These are phyloP conservation scores for Magnusiomyces clavatus DNA, from an alignment of 1,139 yeast genomes.

Conservation along the genomic window DNA sequence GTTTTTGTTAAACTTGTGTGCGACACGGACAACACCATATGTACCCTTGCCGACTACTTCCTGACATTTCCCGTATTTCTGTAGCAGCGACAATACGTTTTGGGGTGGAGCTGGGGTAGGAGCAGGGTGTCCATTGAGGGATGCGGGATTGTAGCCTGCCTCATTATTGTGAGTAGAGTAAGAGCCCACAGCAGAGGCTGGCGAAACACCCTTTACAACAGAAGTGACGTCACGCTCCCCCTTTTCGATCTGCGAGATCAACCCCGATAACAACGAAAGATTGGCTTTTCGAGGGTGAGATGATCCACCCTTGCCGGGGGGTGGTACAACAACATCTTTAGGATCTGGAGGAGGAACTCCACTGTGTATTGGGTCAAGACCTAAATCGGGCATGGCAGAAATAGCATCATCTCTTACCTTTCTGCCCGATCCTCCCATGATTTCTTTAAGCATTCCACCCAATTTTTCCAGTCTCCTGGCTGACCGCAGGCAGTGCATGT, in stretches of 20 bases:
- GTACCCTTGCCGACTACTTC: conserved; percentile 81
- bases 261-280: conserved; percentile 76
- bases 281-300: neutral
- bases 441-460: conserved; percentile 77
- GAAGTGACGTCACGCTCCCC: conserved; percentile 15
- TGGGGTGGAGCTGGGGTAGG: conserved; percentile 27
- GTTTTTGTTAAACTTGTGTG: conserved; percentile 45
- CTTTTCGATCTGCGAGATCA: conserved; percentile 58
- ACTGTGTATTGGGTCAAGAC: conserved; percentile 4
- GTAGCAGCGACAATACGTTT: conserved; percentile 37
- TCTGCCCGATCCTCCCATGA: conserved; percentile 58
- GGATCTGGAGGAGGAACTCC: neutral
- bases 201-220: conserved; percentile 7
- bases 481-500: conserved; percentile 69
- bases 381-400: conserved; percentile 67
- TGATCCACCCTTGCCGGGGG: conserved; percentile 16
- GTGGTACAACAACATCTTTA: conserved; percentile 13
- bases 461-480: conserved; percentile 85
- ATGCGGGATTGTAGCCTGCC: conserved; percentile 7
- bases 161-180: conserved; percentile 10
- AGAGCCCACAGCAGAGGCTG: neutral
- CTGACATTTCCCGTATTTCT: conserved; percentile 72
- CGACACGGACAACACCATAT: conserved; percentile 73
- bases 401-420: conserved; percentile 75
- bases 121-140: conserved; percentile 20